Conservation (phyloP, 305 asterid species). For the Euphrasia arctica region DNA sequence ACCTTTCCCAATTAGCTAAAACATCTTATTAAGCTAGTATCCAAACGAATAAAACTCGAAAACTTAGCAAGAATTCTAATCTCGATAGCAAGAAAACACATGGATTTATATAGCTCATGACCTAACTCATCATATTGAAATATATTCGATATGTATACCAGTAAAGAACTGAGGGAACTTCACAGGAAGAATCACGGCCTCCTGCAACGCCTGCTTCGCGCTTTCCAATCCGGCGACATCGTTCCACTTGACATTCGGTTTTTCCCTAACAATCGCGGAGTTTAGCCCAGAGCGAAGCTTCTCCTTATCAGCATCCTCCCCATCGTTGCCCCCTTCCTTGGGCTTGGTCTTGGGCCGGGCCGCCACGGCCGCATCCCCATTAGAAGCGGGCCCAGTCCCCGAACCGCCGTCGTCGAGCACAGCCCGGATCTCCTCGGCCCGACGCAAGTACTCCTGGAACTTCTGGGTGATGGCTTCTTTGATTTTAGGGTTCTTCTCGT, state of each 20-base stretch:
- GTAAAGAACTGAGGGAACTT: constrained; percentile 48
- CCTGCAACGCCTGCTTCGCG: constrained; percentile 48
- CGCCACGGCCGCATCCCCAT: constrained; percentile 88
- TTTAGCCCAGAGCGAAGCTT: constrained; percentile 43
- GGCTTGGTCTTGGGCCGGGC: constrained; percentile 75
- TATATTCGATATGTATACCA: constrained; percentile 50
- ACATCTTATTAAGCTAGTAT: no score
- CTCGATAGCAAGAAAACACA: no score
- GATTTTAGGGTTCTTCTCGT: constrained; percentile 92
- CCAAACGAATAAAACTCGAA: not conserved
- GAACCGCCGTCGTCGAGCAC: constrained; percentile 91
- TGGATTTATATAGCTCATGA: no score
- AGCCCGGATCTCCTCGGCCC: constrained; percentile 96
- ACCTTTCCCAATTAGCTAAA: not conserved
- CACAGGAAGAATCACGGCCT: constrained; percentile 47
- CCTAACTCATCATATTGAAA: constrained; percentile 25
- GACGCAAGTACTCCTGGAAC: constrained; percentile 85
- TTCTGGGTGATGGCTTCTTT: constrained; percentile 94
- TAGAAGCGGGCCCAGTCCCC: constrained; percentile 62
- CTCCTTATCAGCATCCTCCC: constrained; percentile 80
- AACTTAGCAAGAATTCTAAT: no score
- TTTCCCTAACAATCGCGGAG: constrained; percentile 41
- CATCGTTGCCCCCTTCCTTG: constrained; percentile 70
- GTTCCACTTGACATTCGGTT: constrained; percentile 46
- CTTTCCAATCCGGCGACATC: constrained; percentile 51